Base-by-base conservation (phyloP, 371 early-diverging fungal species). In the Lichtheimia ramosa region DNA sequence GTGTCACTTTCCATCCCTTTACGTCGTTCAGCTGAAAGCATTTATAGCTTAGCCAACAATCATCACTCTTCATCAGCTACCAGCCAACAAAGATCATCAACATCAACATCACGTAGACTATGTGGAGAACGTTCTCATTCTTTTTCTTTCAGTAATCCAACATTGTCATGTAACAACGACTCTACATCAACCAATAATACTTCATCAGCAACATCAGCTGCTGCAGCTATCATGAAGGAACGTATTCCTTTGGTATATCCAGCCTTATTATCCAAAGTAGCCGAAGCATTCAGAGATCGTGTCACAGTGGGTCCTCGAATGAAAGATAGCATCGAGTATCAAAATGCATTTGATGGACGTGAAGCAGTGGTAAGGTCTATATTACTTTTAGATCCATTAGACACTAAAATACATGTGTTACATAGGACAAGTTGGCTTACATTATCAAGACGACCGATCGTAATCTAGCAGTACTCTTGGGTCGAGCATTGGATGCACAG, bases 321-420 rank as follows among this genome's bases (percentile, higher is more conserved):
- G 46, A 91, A 90, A 61, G 90, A 95, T 64, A 82, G 79, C 7
- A 75, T 94, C 20, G 90, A 92, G 68, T 91, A 95, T 68, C 82
- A 75, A 40, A 83, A 86, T 58, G 88, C 88, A 58, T 94, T 94
- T 72, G 82, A 86, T 43, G 96, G 95, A 15, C 75, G 84, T 59
- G 90, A 92, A 24, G 94, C 90, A 14, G 92, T 95, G 61, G 93
- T 89, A 81, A 58, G 39, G 39, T 48, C 14, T 15, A 42, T 62
- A 75, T 68, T 4, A 51, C 24, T 48, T 14, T 10, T 10, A 10
- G 12, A 21, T 40, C 16, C 2, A n/a, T 23, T 18, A 16, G 13
- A 8, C 10, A 8, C 34, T 34, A 34, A 34, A 8, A 8, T 34
- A 34, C 2, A 34, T 0, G 8, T 5, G 46, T 50, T 23, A n/a